Evolutionary conservation across 1,139 yeast species (phyloP), one percentile per base, ranked within the genome.

Genomic region (Taphrina populina): DNA sequence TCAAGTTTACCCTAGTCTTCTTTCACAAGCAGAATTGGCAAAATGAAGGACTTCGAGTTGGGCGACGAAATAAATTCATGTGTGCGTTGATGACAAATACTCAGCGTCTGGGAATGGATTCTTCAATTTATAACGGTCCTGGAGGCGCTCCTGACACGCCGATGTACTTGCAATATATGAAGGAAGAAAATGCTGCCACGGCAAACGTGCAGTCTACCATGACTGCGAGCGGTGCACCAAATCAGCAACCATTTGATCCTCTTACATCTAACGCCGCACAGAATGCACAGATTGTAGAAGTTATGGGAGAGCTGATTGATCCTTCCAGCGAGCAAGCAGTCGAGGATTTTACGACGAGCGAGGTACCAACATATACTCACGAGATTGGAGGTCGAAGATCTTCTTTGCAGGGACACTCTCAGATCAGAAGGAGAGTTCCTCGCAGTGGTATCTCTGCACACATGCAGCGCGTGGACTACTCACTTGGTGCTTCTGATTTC

Each of bases 11-110:
- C 32, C 60, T 71, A 46, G 63, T 63, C 47, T 64, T 70, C 39
- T 65, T 67, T 15, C 66, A 67, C 57, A 64, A 70, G 49, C 64
- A 64, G 60, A 73, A 70, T 63, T 66, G 65, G 59, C 68, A 69
- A 17, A 74, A 72, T 57, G 65, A 67, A n/a, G 61, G 62, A 4
- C 56, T 66, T 52, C 57, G 60, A 3, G 40, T 43, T 11, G 56
- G 55, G 6, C 52, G 61, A 1, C 49, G 60, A 24, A 61, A 61
- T 52, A 60, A 51, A 39, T 54, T 61, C 11, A 59, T 61, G 58
- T 52, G 54, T 41, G 60, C 60, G 7, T 39, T 61, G 34, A 45
- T 58, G 59, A 40, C 46, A 37, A 52, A 57, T 23, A 32, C 52
- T n/a, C 59, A 57, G 33, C 36, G 47, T n/a, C 47, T 52, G 15